These are phyloP conservation scores for Dryadomyces sulphureus DNA, from an alignment of 2,329 filamentous ascomycete genomes.

Conservation along the genomic window DNA sequence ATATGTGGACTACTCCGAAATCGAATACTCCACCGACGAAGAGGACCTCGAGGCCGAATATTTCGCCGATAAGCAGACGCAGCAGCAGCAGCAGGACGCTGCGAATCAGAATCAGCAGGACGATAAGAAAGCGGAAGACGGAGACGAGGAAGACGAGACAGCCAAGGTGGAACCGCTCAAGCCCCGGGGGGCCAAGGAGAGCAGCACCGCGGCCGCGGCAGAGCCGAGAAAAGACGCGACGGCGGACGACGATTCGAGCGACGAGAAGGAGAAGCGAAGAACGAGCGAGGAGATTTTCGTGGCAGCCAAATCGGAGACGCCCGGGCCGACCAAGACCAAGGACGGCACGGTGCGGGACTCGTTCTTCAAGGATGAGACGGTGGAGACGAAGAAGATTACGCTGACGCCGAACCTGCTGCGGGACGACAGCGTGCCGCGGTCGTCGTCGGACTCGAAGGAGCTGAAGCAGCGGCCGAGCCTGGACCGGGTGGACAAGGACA, in stretches of 20 bases:
- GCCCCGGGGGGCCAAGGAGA: conserved; percentile 27
- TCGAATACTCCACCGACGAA: conserved; percentile 72
- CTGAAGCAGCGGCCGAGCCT: conserved; percentile 49
- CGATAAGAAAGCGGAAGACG: conserved; percentile 10
- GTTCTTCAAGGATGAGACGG: conserved; percentile 91
- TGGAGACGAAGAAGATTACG: conserved; percentile 94
- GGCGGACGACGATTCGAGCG: conserved; percentile 11
- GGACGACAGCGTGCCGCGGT: conserved; percentile 50
- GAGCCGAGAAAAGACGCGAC: conserved; percentile 21
- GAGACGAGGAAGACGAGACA: conserved; percentile 30
- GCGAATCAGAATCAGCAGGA: conserved; percentile 16
- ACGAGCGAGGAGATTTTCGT: conserved; percentile 56
- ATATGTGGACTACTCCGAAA: conserved; percentile 76
- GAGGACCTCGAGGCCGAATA: conserved; percentile 35
- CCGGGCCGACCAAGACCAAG: conserved; percentile 46
- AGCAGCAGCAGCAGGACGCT: conserved; percentile 13
- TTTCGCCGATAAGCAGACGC: conserved; percentile 17
- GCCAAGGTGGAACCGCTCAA: conserved; percentile 43
- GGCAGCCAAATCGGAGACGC: conserved; percentile 27
- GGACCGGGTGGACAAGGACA: conserved; percentile 56
- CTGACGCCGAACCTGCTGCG: conserved; percentile 84
- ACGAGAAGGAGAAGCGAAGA: conserved; percentile 17
- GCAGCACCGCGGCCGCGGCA: conserved; percentile 10
- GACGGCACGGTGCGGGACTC: conserved; percentile 86
- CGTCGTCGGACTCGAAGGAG: conserved; percentile 41